phyloP scores from a whole-genome alignment of 2,329 filamentous ascomycete genomes.

The Alternaria postmessia region DNA sequence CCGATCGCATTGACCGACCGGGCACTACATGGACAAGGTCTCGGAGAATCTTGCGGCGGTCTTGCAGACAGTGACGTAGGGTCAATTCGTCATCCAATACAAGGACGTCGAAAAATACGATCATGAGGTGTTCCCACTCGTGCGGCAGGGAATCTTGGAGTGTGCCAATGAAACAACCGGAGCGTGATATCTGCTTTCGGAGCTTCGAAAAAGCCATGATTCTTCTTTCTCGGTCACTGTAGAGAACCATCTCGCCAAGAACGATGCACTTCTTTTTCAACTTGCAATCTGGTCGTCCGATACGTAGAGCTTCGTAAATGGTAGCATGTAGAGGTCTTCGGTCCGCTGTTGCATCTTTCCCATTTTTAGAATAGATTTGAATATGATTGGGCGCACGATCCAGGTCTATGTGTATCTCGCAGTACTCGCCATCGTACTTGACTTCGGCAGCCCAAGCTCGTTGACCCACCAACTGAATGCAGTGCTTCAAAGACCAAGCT shows the following conservation, averaged over 20 bases:
- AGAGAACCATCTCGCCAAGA: conserved; percentile 84
- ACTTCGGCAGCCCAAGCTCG: conserved; percentile 76
- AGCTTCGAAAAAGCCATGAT: conserved; percentile 84
- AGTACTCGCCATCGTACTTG: conserved; percentile 90
- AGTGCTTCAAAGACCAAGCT: conserved; percentile 71
- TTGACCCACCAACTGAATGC: conserved; percentile 68
- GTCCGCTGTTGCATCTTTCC: conserved; percentile 85
- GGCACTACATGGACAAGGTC: conserved; percentile 62
- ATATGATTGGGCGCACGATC: conserved; percentile 64
- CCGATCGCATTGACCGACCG: conserved; percentile 72
- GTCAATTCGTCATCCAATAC: conserved; percentile 64
- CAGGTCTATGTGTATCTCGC: conserved; percentile 81
- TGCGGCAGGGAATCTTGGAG: conserved; percentile 70
- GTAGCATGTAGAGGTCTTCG: conserved; percentile 67
- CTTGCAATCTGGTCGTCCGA: conserved; percentile 66
- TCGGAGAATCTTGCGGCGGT: conserved; percentile 68
- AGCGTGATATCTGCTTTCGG: conserved; percentile 78
- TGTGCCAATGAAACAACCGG: conserved; percentile 73
- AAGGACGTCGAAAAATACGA: conserved; percentile 69
- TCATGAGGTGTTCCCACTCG: conserved; percentile 65
- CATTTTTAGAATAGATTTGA: conserved; percentile 90
- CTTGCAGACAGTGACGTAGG: conserved; percentile 63
- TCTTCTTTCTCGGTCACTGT: conserved; percentile 69
- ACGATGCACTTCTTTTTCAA: conserved; percentile 75
- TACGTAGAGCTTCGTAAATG: conserved; percentile 69